Evolutionary conservation across 768 basidiomycete genomes (phyloP).

Genomic region (Melanogaster broomeanus): DNA sequence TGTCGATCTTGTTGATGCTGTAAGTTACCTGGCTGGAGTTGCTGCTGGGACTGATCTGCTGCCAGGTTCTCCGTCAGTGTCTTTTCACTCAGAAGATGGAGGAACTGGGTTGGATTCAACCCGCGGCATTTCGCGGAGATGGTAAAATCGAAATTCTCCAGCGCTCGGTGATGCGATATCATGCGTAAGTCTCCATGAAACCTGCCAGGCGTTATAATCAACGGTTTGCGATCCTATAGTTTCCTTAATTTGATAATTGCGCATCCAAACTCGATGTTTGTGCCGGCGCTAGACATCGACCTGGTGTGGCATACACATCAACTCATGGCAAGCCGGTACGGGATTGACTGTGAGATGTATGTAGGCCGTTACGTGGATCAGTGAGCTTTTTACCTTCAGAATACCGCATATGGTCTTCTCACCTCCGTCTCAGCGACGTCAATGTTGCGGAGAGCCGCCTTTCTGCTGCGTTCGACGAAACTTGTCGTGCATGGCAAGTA

Average conservation of each 20-base stretch:
- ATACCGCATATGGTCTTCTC: background rate
- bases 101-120: slow-evolving; percentile 50
- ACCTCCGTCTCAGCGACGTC: slow-evolving; percentile 41
- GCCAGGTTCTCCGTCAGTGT: slow-evolving; percentile 56
- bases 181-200: slow-evolving; percentile 41
- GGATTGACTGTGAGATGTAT: slow-evolving; percentile 41
- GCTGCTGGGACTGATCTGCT: background rate
- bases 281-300: slow-evolving; percentile 75
- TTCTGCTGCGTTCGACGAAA: slow-evolving; percentile 49
- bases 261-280: slow-evolving; percentile 43
- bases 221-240: slow-evolving; percentile 16
- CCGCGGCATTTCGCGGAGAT: slow-evolving; percentile 39
- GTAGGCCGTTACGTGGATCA: slow-evolving; percentile 55
- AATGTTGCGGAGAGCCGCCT: slow-evolving; percentile 49
- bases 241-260: slow-evolving; percentile 60
- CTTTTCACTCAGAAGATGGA: slow-evolving; percentile 56
- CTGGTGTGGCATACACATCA: slow-evolving; percentile 79
- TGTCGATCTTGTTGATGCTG: slow-evolving; percentile 58
- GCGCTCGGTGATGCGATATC: slow-evolving; percentile 57
- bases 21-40: slow-evolving; percentile 24
- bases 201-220: background rate
- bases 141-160: slow-evolving; percentile 43
- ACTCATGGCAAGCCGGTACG: slow-evolving; percentile 49
- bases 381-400: slow-evolving; percentile 35
- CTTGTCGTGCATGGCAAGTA: slow-evolving; percentile 55